A percentile compares a stretch with the other conserved stretches of the same genome.
These are phyloP conservation scores for Colletotrichum zoysiae DNA, from an alignment of 2,329 filamentous ascomycete genomes.

Conservation along the genomic window DNA sequence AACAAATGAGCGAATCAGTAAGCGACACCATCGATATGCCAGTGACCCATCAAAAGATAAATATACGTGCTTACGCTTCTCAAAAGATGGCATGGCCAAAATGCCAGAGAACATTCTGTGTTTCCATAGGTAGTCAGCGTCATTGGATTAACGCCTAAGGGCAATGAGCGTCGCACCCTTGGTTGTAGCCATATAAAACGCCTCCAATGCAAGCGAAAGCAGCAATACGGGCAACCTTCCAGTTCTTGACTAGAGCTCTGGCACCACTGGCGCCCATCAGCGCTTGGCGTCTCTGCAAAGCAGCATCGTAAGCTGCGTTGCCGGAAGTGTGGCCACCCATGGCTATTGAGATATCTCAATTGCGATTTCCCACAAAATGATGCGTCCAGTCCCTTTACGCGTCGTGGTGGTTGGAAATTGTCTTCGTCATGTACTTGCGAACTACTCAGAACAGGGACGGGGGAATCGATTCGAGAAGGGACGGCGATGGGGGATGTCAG, in stretches of 20 bases:
- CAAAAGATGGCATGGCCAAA: constrained; percentile 67
- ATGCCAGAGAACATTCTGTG: constrained; percentile 79
- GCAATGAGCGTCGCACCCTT: constrained; percentile 30
- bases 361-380: background rate
- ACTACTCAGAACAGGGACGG: background rate
- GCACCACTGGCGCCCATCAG: constrained; percentile 67
- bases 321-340: constrained; percentile 57
- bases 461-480: background rate
- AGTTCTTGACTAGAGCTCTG: constrained; percentile 68
- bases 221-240: constrained; percentile 70
- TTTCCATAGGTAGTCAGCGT: background rate
- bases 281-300: constrained; percentile 63
- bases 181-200: constrained; percentile 76
- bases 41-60: constrained; percentile 14
- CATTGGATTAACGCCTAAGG: background rate
- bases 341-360: background rate
- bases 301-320: constrained; percentile 62
- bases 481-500: constrained; percentile 20
- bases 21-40: background rate
- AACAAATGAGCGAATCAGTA: constrained; percentile 37
- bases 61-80: constrained; percentile 57
- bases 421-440: background rate
- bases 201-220: constrained; percentile 74
- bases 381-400: too few relatives aligned
- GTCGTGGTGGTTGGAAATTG: background rate